Evolutionary conservation across 2,329 filamentous ascomycete species (phyloP).

Genomic region (Microascus cirrosus): DNA sequence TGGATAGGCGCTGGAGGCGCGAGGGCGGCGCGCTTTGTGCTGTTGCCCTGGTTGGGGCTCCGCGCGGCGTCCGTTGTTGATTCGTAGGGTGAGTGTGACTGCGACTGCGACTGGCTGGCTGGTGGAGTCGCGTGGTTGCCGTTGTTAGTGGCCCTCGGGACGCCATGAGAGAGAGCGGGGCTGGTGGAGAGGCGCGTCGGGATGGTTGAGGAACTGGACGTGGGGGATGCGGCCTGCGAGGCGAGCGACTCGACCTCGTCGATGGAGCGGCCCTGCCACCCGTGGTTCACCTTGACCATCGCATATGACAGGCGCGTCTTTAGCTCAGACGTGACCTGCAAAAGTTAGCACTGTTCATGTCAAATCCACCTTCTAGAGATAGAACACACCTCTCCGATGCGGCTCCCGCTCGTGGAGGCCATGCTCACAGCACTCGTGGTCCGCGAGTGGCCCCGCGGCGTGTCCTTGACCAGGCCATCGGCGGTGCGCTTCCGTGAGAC

Average conservation of each 20-base stretch:
- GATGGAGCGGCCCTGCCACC: conserved; percentile 71
- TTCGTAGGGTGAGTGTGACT: neutral
- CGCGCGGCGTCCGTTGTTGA: neutral
- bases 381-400: conserved; percentile 46
- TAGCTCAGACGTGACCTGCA: conserved; percentile 64
- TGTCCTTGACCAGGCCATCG: conserved; percentile 51
- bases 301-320: conserved; percentile 82
- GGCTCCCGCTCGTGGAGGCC: conserved; percentile 46
- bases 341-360: neutral
- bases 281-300: conserved; percentile 85
- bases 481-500: conserved; percentile 57
- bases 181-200: conserved; percentile 42
- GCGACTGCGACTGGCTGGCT: conserved; percentile 1
- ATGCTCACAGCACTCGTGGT: conserved; percentile 52
- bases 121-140: neutral
- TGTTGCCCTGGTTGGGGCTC: neutral
- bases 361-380: neutral
- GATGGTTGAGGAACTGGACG: conserved; percentile 45
- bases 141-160: neutral
- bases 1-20: conserved; percentile 45
- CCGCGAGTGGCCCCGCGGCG: conserved; percentile 44
- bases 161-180: conserved; percentile 17
- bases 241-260: conserved; percentile 67
- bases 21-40: conserved; percentile 18
- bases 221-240: conserved; percentile 52